These are phyloP conservation scores for Rhizophora mangle DNA, from an alignment of 345 rosid species.

Conservation along the genomic window DNA sequence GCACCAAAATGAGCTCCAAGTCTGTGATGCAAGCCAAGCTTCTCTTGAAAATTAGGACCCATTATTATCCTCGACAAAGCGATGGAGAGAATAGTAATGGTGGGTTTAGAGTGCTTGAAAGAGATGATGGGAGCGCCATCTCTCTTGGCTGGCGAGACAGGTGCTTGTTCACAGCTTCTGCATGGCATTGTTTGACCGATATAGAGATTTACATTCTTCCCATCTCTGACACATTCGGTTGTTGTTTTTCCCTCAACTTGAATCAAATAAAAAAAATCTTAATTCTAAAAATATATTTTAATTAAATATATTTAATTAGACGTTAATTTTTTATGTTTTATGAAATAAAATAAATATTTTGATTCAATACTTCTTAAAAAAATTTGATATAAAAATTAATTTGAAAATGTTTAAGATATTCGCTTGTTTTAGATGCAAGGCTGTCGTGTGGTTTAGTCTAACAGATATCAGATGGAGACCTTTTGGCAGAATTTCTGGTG, in stretches of 20 bases:
- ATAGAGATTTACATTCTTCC: neutral
- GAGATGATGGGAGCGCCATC: slow-evolving; percentile 51
- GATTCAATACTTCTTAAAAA: neutral
- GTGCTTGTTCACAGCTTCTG: slow-evolving; percentile 54
- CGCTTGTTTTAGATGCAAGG: no score
- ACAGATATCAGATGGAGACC: no score
- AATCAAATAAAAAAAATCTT: slow-evolving; percentile 9
- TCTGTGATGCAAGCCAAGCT: slow-evolving; percentile 64
- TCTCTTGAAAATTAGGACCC: slow-evolving; percentile 50
- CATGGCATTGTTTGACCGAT: slow-evolving; percentile 49
- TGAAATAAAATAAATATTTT: no score
- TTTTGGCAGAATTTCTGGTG: no score
- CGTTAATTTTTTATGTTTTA: no score
- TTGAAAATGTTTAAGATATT: neutral
- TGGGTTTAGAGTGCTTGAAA: slow-evolving; percentile 53
- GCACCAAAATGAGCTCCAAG: slow-evolving; percentile 47
- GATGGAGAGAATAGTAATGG: slow-evolving; percentile 37
- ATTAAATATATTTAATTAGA: no score
- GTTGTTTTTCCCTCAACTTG: neutral
- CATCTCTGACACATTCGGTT: slow-evolving; percentile 13
- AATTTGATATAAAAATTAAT: neutral
- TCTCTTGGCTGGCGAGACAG: slow-evolving; percentile 65
- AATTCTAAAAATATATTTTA: neutral
- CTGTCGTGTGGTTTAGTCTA: no score
- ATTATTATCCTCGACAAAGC: slow-evolving; percentile 42